These are phyloP conservation scores for Saprolegnia diclina DNA, from an alignment of 352 stramenopile genomes.

Conservation along the genomic window DNA sequence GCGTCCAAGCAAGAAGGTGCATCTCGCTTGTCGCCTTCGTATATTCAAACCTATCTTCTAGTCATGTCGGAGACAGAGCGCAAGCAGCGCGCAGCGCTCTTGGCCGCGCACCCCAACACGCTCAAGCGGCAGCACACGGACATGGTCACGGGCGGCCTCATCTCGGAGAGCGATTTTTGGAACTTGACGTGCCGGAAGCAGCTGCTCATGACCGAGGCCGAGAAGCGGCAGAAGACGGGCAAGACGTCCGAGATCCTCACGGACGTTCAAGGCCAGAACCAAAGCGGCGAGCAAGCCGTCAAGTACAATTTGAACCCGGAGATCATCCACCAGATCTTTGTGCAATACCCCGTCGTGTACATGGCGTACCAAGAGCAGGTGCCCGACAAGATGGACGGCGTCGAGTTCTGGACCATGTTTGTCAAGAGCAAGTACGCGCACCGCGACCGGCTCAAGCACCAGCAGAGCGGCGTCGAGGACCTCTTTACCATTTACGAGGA, in stretches of 20 bases:
- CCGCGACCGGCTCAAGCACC: slow-evolving; percentile 45
- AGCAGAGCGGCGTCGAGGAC: slow-evolving; percentile 63
- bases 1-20: slow-evolving; percentile 15
- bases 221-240: slow-evolving; percentile 77
- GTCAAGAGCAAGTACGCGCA: slow-evolving; percentile 89
- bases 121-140: slow-evolving; percentile 82
- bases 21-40: no score
- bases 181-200: slow-evolving; percentile 51
- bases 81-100: slow-evolving; percentile 71
- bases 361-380: slow-evolving; percentile 79
- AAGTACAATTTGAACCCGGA: slow-evolving; percentile 88
- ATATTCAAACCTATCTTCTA: slow-evolving; percentile 1
- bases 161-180: slow-evolving; percentile 85
- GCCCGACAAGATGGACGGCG: slow-evolving; percentile 85
- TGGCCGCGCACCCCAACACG: slow-evolving; percentile 56
- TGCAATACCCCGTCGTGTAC: slow-evolving; percentile 83
- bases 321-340: slow-evolving; percentile 87
- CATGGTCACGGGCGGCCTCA: slow-evolving; percentile 83
- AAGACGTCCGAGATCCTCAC: slow-evolving; percentile 82
- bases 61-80: slow-evolving; percentile 41
- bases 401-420: slow-evolving; percentile 83
- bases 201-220: slow-evolving; percentile 75
- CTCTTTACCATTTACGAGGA: slow-evolving; percentile 84
- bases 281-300: slow-evolving; percentile 63
- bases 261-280: slow-evolving; percentile 67